phyloP scores from a whole-genome alignment of 345 rosid species.

The Dipteronia dyeriana region DNA sequence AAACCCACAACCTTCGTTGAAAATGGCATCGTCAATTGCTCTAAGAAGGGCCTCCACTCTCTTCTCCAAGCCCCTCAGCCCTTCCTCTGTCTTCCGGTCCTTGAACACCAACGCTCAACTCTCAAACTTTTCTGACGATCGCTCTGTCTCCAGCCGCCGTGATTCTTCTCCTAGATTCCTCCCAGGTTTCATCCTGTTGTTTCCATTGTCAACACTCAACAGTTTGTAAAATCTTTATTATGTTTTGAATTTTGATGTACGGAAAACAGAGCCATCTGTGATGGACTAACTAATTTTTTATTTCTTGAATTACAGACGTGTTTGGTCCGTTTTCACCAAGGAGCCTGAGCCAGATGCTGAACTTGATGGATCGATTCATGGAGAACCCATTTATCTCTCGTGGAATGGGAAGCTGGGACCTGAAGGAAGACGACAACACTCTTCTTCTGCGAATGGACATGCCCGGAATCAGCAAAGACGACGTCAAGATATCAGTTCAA shows the following conservation, averaged over 20 bases:
- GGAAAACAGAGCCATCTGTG: too few species aligned
- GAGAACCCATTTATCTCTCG: slow-evolving; percentile 18
- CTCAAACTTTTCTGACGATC: slow-evolving; percentile 11
- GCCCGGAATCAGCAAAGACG: slow-evolving; percentile 48
- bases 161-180: slow-evolving; percentile 15
- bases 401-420: slow-evolving; percentile 39
- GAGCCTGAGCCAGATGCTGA: slow-evolving; percentile 28
- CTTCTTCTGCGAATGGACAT: slow-evolving; percentile 39
- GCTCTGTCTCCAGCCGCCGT: slow-evolving; percentile 12
- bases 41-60: slow-evolving; percentile 35
- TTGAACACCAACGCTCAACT: slow-evolving; percentile 44
- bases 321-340: slow-evolving; percentile 27
- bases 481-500: slow-evolving; percentile 37
- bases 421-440: slow-evolving; percentile 42
- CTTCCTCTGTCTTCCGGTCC: slow-evolving; percentile 28
- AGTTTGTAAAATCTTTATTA: too few species aligned
- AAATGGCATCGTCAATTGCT: slow-evolving; percentile 45
- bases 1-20: too few species aligned
- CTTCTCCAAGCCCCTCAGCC: slow-evolving; percentile 25
- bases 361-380: slow-evolving; percentile 29
- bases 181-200: slow-evolving; percentile 26
- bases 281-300: too few species aligned
- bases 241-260: too few species aligned
- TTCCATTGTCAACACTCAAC: too few species aligned
- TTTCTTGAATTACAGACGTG: slow-evolving; percentile 15